Evolutionary conservation across 495 filamentous ascomycete species (phyloP).

Genomic region (Penicillium soppii): DNA sequence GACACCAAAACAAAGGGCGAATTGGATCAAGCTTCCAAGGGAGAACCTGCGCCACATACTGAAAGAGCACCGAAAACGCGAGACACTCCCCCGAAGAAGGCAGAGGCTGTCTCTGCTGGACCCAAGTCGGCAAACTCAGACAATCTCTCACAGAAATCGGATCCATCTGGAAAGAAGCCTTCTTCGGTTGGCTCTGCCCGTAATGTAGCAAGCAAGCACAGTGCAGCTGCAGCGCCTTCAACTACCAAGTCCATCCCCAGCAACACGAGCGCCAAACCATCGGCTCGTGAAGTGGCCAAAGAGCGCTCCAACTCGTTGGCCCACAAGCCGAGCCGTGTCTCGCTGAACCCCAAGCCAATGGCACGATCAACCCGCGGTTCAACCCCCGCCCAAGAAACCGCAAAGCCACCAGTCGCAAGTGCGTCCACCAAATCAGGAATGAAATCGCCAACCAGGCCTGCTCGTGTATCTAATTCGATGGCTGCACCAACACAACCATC

Average conservation of each 20-base stretch:
- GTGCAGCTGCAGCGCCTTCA: conserved; percentile 13
- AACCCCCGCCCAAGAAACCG: conserved; percentile 30
- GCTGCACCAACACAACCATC: conserved; percentile 64
- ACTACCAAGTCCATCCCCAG: conserved; percentile 22
- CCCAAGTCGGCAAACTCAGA: conserved; percentile 11
- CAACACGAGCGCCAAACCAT: conserved; percentile 18
- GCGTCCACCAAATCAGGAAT: conserved; percentile 52
- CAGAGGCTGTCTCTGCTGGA: conserved; percentile 7
- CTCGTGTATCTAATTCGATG: conserved; percentile 59
- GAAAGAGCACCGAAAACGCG: conserved; percentile 8
- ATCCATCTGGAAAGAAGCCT: conserved; percentile 30
- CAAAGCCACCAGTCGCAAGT: conserved; percentile 24
- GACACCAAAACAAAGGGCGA: not conserved
- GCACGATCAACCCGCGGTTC: conserved; percentile 31
- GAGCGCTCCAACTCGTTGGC: conserved; percentile 29
- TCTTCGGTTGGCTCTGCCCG: conserved; percentile 40
- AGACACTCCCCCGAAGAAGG: conserved; percentile 20
- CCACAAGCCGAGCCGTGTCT: conserved; percentile 35
- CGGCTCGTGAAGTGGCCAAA: conserved; percentile 25
- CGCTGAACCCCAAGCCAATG: conserved; percentile 31
- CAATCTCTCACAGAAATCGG: conserved; percentile 20
- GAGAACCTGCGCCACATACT: conserved; percentile 3
- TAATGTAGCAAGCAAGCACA: conserved; percentile 31
- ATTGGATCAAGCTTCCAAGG: conserved; percentile 3
- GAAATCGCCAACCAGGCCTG: conserved; percentile 64